These are phyloP conservation scores for Coniochaeta pulveracea DNA, from an alignment of 2,329 filamentous ascomycete genomes.

Conservation along the genomic window DNA sequence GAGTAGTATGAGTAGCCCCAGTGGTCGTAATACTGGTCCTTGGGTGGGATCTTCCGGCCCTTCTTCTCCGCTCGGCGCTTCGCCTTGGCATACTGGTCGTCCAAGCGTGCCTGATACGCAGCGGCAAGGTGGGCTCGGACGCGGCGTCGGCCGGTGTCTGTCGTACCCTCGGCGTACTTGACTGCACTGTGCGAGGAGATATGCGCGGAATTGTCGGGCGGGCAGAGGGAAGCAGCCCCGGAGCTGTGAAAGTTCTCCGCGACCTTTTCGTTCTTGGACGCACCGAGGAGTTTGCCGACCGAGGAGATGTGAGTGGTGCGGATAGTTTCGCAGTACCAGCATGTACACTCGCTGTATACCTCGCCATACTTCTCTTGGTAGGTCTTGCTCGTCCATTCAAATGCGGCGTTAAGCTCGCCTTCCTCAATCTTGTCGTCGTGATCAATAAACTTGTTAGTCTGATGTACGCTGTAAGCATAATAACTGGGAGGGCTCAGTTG, in stretches of 20 bases:
- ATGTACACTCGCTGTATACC: slow-evolving; percentile 67
- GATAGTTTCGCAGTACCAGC: slow-evolving; percentile 72
- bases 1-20: slow-evolving; percentile 42
- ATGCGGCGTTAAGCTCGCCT: slow-evolving; percentile 47
- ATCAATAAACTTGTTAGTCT: slow-evolving; percentile 52
- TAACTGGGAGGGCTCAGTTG: slow-evolving; percentile 57
- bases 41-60: slow-evolving; percentile 32
- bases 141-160: slow-evolving; percentile 11
- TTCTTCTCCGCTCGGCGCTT: slow-evolving; percentile 35
- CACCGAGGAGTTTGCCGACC: slow-evolving; percentile 30
- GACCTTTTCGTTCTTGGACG: slow-evolving; percentile 32
- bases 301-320: slow-evolving; percentile 42
- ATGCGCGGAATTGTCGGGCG: slow-evolving; percentile 51
- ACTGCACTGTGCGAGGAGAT: slow-evolving; percentile 66
- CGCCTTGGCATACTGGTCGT: slow-evolving; percentile 46
- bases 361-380: slow-evolving; percentile 56
- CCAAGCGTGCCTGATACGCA: slow-evolving; percentile 24
- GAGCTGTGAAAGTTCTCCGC: slow-evolving; percentile 35
- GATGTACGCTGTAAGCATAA: slow-evolving; percentile 39
- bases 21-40: slow-evolving; percentile 38
- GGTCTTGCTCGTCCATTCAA: slow-evolving; percentile 60
- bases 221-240: slow-evolving; percentile 34
- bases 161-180: slow-evolving; percentile 12
- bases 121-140: slow-evolving; percentile 24
- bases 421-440: slow-evolving; percentile 80